Evolutionary conservation across 306 rosid genomes (phyloP).

Genomic region (Cicer pinnatifidum): DNA sequence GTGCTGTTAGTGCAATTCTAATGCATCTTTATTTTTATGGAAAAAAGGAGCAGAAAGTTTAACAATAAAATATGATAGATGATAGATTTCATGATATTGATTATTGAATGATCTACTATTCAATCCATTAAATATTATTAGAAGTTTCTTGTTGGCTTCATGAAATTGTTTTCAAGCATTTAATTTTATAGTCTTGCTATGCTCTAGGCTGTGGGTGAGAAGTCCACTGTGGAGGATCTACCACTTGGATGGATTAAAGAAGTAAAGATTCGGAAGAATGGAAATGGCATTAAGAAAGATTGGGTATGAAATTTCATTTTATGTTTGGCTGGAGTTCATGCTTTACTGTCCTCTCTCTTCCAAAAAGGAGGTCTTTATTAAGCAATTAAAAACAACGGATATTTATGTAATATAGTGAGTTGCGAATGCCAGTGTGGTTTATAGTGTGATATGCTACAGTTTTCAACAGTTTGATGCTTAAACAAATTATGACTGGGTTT

Average conservation of each 20-base stretch:
- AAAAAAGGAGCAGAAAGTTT: conserved; percentile 24
- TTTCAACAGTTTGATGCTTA: conserved; percentile 31
- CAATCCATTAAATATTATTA: conserved; percentile 28
- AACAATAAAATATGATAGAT: neutral
- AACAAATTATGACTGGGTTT: conserved; percentile 38
- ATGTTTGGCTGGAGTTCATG: conserved; percentile 34
- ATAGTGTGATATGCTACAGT: conserved; percentile 29
- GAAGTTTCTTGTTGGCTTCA: conserved; percentile 35
- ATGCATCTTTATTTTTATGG: conserved; percentile 4
- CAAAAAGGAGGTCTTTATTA: conserved; percentile 16
- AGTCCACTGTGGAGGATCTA: conserved; percentile 62
- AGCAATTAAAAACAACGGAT: conserved; percentile 7
- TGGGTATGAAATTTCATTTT: conserved; percentile 49
- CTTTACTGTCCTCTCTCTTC: conserved; percentile 3
- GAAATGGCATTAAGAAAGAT: conserved; percentile 52
- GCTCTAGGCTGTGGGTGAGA: conserved; percentile 67
- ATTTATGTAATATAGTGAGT: conserved; percentile 1
- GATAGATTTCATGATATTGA: conserved; percentile 28
- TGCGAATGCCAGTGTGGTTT: conserved; percentile 28
- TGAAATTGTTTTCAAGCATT: conserved; percentile 33
- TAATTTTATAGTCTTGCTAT: conserved; percentile 37
- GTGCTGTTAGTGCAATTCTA: conserved; percentile 26
- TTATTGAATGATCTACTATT: conserved; percentile 33
- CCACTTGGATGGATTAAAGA: conserved; percentile 82
- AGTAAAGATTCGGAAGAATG: conserved; percentile 57